Evolutionary conservation across 2,329 filamentous ascomycete species (phyloP).

Genomic region (Cadophora sp.): DNA sequence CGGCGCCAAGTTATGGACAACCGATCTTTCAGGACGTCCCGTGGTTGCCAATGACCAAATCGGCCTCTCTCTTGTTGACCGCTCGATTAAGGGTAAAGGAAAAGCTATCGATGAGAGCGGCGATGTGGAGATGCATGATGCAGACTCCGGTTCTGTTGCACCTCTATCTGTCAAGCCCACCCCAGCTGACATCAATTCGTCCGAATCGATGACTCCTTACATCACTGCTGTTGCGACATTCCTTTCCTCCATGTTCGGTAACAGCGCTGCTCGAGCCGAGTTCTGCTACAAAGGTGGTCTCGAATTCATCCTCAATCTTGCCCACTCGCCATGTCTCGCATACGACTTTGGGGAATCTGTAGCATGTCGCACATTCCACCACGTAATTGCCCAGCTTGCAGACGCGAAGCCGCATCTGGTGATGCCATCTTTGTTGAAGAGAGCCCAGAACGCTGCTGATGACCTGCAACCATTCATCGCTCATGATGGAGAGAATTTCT

Average conservation of each 20-base stretch:
- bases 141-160: conserved; percentile 39
- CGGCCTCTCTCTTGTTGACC: conserved; percentile 40
- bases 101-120: conserved; percentile 52
- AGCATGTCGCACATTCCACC: conserved; percentile 73
- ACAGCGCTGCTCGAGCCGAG: conserved; percentile 47
- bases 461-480: conserved; percentile 69
- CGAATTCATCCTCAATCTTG: conserved; percentile 83
- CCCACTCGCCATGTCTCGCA: conserved; percentile 80
- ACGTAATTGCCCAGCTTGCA: conserved; percentile 78
- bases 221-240: conserved; percentile 81
- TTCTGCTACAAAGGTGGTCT: conserved; percentile 84
- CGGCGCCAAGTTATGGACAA: conserved; percentile 79
- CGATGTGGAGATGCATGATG: conserved; percentile 74
- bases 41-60: conserved; percentile 59
- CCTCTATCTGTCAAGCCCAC: conserved; percentile 10
- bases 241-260: conserved; percentile 53
- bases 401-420: conserved; percentile 83
- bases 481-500: conserved; percentile 59
- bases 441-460: conserved; percentile 74
- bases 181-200: conserved; percentile 37
- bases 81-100: conserved; percentile 50
- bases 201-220: conserved; percentile 55
- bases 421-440: conserved; percentile 79
- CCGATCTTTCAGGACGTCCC: conserved; percentile 62
- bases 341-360: conserved; percentile 72